A percentile compares a stretch with the other conserved stretches of the same genome.
Conservation (phyloP, 345 rosid species). For the Camelina sativa region DNA sequence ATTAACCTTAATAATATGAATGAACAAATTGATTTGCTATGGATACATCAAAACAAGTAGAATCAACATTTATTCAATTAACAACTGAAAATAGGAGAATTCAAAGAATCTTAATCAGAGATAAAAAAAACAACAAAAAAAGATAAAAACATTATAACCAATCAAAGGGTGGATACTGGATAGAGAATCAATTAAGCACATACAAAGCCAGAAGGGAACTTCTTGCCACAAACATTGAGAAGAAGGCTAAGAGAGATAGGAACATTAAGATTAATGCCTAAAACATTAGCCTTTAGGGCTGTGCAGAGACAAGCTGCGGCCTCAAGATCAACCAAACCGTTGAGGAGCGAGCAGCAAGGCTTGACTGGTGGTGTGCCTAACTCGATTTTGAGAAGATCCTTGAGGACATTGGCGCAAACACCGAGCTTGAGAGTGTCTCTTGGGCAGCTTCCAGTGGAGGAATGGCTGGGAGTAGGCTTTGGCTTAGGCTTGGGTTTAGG, state of each 20-base stretch:
- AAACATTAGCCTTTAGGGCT: conserved; percentile 58
- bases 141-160: not conserved
- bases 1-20: not conserved
- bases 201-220: conserved; percentile 44
- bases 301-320: conserved; percentile 77
- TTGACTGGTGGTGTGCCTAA: conserved; percentile 50
- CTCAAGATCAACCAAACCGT: conserved; percentile 59
- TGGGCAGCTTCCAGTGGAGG: conserved; percentile 46
- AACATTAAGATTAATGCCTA: conserved; percentile 56
- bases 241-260: conserved; percentile 62
- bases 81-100: not conserved
- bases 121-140: not conserved
- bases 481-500: conserved; percentile 36
- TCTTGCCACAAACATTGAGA: conserved; percentile 59
- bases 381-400: conserved; percentile 44
- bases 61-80: not conserved
- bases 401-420: conserved; percentile 54
- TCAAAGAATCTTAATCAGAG: not conserved
- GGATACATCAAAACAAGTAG: not conserved
- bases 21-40: not conserved
- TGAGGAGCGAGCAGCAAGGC: conserved; percentile 60
- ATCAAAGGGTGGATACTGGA: not conserved
- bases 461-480: conserved; percentile 23
- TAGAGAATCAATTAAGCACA: conserved; percentile 16
- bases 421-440: conserved; percentile 59